These are phyloP conservation scores for Murraya koenigii DNA, from an alignment of 345 rosid species.

Conservation along the genomic window DNA sequence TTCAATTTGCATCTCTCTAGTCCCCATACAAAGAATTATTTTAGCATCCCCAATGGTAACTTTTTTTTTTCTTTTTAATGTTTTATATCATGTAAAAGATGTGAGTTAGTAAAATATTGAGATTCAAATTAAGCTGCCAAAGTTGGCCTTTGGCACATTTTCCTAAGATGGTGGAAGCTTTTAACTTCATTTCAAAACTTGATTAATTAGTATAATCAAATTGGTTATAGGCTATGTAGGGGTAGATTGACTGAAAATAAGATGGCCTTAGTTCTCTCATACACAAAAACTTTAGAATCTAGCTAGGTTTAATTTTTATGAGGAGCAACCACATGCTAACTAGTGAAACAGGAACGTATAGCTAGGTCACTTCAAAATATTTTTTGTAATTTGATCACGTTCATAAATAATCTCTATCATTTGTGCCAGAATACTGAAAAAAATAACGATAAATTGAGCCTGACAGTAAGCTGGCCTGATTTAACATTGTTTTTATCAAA, in stretches of 20 bases:
- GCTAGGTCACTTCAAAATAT: not conserved
- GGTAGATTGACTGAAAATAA: not conserved
- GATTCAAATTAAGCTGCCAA: constrained; percentile 12
- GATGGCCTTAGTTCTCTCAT: not conserved
- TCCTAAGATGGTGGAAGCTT: constrained; percentile 14
- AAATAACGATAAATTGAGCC: too few species aligned
- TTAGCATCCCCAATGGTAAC: not conserved
- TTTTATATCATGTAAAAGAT: not conserved
- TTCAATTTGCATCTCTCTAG: not conserved
- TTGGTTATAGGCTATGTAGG: not conserved
- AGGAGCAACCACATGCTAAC: not conserved
- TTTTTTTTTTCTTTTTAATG: not conserved
- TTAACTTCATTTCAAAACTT: not conserved
- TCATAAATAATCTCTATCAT: not conserved
- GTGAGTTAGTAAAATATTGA: not conserved
- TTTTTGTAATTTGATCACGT: not conserved
- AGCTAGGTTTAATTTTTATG: not conserved
- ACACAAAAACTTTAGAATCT: not conserved
- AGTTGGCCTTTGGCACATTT: constrained; percentile 25
- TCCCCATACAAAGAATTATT: constrained; percentile 5
- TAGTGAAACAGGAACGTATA: not conserved
- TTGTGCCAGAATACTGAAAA: not conserved
- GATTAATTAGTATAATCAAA: not conserved
- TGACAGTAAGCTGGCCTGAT: too few species aligned
- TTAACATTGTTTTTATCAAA: too few species aligned